phyloP scores from a whole-genome alignment of 805 yeast species.

The Kuraishia ogatae region DNA sequence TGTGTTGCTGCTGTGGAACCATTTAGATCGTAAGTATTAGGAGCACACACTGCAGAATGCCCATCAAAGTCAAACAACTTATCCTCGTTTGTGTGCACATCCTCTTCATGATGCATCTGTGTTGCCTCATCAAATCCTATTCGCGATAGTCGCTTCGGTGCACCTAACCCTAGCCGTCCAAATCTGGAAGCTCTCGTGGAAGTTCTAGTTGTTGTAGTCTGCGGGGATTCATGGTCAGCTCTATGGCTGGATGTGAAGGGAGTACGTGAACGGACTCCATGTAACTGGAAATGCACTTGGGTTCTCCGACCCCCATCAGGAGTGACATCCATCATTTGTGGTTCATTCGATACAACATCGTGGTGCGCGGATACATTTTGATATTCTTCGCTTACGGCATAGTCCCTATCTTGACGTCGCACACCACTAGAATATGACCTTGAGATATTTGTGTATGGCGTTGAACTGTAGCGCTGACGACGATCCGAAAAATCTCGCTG shows the following conservation, averaged over 20 bases:
- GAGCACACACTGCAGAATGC: too few relatives aligned
- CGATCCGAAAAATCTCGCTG: background rate
- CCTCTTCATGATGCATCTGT: slow-evolving; percentile 8
- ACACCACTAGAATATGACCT: background rate
- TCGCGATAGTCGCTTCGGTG: slow-evolving; percentile 36
- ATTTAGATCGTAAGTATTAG: slow-evolving; percentile 5
- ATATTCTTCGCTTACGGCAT: too few relatives aligned
- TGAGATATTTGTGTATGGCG: background rate
- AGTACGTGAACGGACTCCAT: background rate
- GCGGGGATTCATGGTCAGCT: background rate
- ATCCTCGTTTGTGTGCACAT: slow-evolving; percentile 1
- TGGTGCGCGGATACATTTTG: background rate
- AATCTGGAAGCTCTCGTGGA: background rate
- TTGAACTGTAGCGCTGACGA: background rate
- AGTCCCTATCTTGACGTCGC: background rate
- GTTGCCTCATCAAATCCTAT: slow-evolving; percentile 12
- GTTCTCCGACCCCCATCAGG: background rate
- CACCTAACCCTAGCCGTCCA: slow-evolving; percentile 27
- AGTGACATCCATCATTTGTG: background rate
- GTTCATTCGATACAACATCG: background rate
- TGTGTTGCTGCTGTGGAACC: background rate
- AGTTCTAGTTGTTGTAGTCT: background rate
- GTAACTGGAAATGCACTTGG: background rate
- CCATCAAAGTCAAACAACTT: too few relatives aligned
- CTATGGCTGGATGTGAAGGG: background rate